Base-by-base conservation (phyloP, 2,329 filamentous ascomycete genomes). In the Conoideocrella luteorostrata region DNA sequence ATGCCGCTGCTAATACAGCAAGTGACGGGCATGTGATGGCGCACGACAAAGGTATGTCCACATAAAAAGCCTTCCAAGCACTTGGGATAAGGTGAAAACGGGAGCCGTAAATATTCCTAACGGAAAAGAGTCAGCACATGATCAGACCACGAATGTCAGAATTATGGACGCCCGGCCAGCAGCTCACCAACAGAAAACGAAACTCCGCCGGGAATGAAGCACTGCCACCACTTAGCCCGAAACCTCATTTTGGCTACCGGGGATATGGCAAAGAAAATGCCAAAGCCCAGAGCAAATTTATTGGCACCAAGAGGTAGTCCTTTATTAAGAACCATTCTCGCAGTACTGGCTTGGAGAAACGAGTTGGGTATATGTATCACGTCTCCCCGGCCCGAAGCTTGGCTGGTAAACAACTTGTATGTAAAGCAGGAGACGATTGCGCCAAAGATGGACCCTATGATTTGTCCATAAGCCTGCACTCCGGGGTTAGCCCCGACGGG, bases 361-460 rank as follows among this genome's bases (percentile, higher is more conserved):
- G 41, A 24, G 10, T 30, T 36, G n/a, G 41, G 41, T 7, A 43
- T 34, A n/a, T 24, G 17, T 10, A 43, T 36, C 7, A 43, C 9
- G 21, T 12, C 12, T 20, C 41, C 41, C 22, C 21, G 41, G 12
- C 35, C 28, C 10, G 41, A 7, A 20, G 29, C 29, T 30, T 29
- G 23, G 11, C 13, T 17, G 7, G 39, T 15, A 32, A 30, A 41
- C 6, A 41, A 26, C 9, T 20, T 10, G 26, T 41, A 41, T 13
- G 32, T 28, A 20, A 23, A 20, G 39, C 39, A 21, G 29, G 39
- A 28, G 22, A 41, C 39, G 22, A 42, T n/a, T 5, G 30, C 39
- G 18, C 39, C 39, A 7, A 42, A 28, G 20, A 42, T 18, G 13
- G 39, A 42, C n/a, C 39, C 39, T 15, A 42, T 42, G 39, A 42